Conservation (phyloP, 208 protist species). For the Crithidia fasciculata region DNA sequence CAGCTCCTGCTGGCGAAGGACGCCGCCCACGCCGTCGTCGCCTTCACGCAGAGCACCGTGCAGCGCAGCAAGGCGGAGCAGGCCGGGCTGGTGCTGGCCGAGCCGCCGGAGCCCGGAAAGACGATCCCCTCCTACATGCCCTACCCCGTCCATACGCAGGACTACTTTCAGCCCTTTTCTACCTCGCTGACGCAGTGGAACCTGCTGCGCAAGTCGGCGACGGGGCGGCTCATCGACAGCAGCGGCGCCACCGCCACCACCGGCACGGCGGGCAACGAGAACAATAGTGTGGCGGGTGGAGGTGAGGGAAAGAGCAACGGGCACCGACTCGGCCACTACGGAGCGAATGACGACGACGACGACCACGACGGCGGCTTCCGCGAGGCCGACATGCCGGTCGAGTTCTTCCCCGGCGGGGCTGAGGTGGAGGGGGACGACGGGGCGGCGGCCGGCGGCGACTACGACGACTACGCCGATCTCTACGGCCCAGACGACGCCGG, state of each 20-base stretch:
- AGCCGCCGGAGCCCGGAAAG: constrained; percentile 56
- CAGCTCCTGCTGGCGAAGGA: constrained; percentile 77
- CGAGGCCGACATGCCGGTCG: constrained; percentile 71
- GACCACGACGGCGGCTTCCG: constrained; percentile 8
- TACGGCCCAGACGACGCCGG: constrained; percentile 42
- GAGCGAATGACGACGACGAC: constrained; percentile 1
- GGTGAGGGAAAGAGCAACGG: background rate
- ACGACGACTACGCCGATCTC: constrained; percentile 40
- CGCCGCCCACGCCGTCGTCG: constrained; percentile 44
- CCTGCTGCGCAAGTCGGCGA: constrained; percentile 80
- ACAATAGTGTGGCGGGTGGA: background rate
- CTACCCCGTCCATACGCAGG: constrained; percentile 56
- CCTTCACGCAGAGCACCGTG: constrained; percentile 68
- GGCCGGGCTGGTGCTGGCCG: constrained; percentile 56
- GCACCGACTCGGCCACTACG: constrained; percentile 7
- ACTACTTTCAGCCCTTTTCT: constrained; percentile 86
- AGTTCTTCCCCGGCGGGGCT: constrained; percentile 77
- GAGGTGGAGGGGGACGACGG: constrained; percentile 60
- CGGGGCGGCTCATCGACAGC: constrained; percentile 40
- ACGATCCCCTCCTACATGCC: constrained; percentile 74
- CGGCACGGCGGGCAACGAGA: background rate
- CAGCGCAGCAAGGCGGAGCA: constrained; percentile 74
- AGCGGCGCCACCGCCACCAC: constrained; percentile 3
- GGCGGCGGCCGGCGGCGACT: constrained; percentile 56
- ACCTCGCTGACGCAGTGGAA: constrained; percentile 79